Evolutionary conservation across 2,329 filamentous ascomycete genomes (phyloP).

Genomic region (Neofusicoccum umdonicola): DNA sequence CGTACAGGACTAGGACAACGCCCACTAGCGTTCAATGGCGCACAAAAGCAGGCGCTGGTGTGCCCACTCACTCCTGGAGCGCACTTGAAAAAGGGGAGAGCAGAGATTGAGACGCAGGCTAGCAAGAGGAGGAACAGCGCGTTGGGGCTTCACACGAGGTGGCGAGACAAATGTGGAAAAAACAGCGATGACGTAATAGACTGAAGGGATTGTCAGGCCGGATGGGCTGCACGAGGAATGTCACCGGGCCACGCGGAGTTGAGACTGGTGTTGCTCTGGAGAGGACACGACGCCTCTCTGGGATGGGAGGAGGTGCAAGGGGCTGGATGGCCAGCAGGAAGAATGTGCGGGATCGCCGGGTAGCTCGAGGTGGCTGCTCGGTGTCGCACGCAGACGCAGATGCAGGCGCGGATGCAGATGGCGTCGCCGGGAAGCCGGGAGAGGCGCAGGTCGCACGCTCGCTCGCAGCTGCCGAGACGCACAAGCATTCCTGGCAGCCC

Average conservation of each 20-base stretch:
- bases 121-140: background rate
- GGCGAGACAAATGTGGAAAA: background rate
- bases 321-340: background rate
- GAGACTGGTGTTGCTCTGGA: too few species aligned
- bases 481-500: constrained; percentile 11
- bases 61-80: too few species aligned
- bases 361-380: background rate
- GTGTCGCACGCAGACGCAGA: background rate
- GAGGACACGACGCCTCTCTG: too few species aligned
- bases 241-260: background rate
- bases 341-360: background rate
- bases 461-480: background rate
- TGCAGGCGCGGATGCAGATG: too few species aligned
- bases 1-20: too few species aligned
- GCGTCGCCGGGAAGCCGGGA: background rate
- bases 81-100: too few species aligned
- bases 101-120: too few species aligned
- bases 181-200: background rate
- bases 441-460: background rate
- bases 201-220: background rate
- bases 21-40: too few species aligned
- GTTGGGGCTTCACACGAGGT: background rate
- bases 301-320: too few species aligned
- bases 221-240: background rate
- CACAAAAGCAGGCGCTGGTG: too few species aligned